These are phyloP conservation scores for Bryoglossum gracile DNA, from an alignment of 495 filamentous ascomycete species.

Conservation along the genomic window DNA sequence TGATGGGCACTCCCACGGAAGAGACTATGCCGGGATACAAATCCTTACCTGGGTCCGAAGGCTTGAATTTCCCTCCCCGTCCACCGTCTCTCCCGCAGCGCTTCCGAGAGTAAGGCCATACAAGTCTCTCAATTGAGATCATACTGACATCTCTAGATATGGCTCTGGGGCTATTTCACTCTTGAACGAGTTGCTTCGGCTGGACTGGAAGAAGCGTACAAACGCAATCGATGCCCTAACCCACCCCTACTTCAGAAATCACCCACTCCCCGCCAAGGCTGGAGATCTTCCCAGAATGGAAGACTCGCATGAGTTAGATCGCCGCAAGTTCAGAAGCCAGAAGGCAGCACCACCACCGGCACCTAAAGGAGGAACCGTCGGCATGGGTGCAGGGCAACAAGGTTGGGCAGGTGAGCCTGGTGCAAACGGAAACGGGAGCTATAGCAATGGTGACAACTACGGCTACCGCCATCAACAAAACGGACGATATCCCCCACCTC, in stretches of 20 bases:
- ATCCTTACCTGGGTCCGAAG: constrained; percentile 71
- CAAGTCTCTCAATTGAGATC: not conserved
- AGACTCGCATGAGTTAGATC: constrained; percentile 93
- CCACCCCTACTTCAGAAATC: constrained; percentile 80
- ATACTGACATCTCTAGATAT: constrained; percentile 24
- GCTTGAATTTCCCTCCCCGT: constrained; percentile 54
- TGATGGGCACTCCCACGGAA: constrained; percentile 88
- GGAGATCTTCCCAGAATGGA: constrained; percentile 81
- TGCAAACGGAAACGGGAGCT: constrained; percentile 41
- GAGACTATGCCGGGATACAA: constrained; percentile 92
- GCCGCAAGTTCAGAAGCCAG: constrained; percentile 76
- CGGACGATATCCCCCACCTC: constrained; percentile 35
- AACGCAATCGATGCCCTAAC: constrained; percentile 93
- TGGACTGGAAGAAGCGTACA: constrained; percentile 81
- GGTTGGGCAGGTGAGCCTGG: constrained; percentile 39
- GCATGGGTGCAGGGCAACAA: constrained; percentile 58
- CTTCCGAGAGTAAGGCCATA: constrained; percentile 57
- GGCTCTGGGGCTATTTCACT: constrained; percentile 64
- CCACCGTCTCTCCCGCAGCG: constrained; percentile 58
- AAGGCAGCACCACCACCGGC: constrained; percentile 76
- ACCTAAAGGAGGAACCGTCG: constrained; percentile 81
- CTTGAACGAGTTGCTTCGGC: constrained; percentile 71
- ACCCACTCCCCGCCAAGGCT: constrained; percentile 71
- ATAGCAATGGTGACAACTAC: constrained; percentile 30
- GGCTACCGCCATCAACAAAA: constrained; percentile 26